Conservation (phyloP, 2,329 filamentous ascomycete species). For the Leptographium flavum region DNA sequence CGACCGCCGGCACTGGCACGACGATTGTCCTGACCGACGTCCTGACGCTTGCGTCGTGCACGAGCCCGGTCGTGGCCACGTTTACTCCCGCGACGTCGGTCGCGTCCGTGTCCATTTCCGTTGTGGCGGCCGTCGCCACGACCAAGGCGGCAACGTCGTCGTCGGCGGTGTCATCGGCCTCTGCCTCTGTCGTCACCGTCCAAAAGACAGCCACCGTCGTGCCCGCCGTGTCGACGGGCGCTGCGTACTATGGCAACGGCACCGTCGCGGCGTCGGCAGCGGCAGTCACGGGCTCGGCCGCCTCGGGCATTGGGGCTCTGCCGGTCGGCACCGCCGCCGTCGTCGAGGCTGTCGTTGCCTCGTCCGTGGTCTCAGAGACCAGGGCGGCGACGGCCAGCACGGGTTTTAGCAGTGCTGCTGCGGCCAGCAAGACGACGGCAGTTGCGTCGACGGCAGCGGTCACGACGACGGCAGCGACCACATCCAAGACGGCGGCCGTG, state of each 20-base stretch:
- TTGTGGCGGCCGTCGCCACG: background rate
- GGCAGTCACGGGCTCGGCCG: background rate
- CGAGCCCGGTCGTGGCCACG: conserved; percentile 13
- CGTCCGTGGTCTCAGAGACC: too few species aligned
- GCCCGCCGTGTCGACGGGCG: background rate
- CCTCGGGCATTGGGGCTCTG: background rate
- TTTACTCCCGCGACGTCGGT: conserved; percentile 48
- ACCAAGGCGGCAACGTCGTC: background rate
- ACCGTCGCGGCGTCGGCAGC: too few species aligned
- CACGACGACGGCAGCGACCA: background rate
- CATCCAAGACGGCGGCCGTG: background rate
- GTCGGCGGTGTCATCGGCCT: background rate
- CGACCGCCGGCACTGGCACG: background rate
- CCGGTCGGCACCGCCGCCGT: background rate
- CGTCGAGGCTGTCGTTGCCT: too few species aligned
- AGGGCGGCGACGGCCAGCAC: too few species aligned
- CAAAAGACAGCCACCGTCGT: too few species aligned
- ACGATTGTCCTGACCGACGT: conserved; percentile 10
- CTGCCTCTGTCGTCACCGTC: background rate
- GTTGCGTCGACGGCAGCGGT: background rate
- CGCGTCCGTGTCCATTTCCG: background rate
- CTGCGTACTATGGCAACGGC: conserved; percentile 1
- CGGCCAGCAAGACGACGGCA: background rate
- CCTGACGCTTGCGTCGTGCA: conserved; percentile 12
- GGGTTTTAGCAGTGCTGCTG: background rate